phyloP scores from a whole-genome alignment of 768 basidiomycete genomes.

The Pulveroboletus sp. region DNA sequence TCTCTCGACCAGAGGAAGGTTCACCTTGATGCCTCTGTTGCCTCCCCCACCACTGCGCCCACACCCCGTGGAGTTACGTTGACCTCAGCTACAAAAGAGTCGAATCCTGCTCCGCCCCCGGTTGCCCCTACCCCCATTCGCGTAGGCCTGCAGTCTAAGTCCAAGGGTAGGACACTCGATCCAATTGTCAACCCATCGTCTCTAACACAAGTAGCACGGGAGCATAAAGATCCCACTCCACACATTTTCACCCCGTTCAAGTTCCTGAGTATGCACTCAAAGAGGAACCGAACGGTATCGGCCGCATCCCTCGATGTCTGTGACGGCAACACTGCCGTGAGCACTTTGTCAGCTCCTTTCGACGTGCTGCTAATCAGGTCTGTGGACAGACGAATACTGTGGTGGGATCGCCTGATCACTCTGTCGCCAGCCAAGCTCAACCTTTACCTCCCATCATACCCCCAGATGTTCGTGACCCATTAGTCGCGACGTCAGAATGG shows the following conservation, averaged over 20 bases:
- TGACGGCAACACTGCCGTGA: conserved; percentile 69
- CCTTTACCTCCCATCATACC: conserved; percentile 39
- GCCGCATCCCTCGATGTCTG: conserved; percentile 72
- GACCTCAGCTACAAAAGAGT: conserved; percentile 17
- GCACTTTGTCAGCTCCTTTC: conserved; percentile 18
- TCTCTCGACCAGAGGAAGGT: conserved; percentile 20
- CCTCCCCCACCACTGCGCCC: conserved; percentile 1
- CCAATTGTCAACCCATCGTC: conserved; percentile 30
- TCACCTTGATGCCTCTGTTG: conserved; percentile 6
- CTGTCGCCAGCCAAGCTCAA: conserved; percentile 56
- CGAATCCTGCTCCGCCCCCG: conserved; percentile 1
- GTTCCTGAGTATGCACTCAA: conserved; percentile 41
- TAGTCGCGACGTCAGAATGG: conserved; percentile 65
- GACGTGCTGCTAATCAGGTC: conserved; percentile 1
- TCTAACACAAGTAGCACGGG: conserved; percentile 25
- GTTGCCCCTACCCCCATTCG: conserved; percentile 5
- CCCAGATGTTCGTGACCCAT: conserved; percentile 61
- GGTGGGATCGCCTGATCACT: conserved; percentile 69
- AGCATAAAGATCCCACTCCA: conserved; percentile 30
- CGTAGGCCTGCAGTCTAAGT: conserved; percentile 14
- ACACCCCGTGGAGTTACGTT: conserved; percentile 11
- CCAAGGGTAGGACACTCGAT: conserved; percentile 16
- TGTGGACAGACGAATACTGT: conserved; percentile 57
- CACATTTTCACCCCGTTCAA: conserved; percentile 61
- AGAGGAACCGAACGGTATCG: conserved; percentile 63